Percentiles rank a stretch among this genome's conserved stretches.
These are phyloP conservation scores for Capsella bursapastoris DNA, from an alignment of 345 rosid species.

Conservation along the genomic window DNA sequence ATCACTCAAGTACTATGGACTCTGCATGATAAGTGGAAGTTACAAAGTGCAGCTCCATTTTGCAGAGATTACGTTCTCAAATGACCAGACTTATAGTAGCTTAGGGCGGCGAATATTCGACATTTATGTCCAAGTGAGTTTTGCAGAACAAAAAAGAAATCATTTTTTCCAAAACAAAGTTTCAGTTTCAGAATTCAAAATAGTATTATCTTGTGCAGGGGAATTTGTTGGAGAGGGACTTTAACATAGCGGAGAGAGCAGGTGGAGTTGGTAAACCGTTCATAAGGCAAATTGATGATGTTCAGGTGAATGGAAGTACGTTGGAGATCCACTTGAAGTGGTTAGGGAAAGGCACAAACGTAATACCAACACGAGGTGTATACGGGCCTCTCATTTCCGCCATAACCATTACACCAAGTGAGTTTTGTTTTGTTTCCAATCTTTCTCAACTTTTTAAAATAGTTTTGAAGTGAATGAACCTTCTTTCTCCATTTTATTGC, in stretches of 20 bases:
- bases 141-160: not conserved
- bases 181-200: not conserved
- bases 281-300: slow-evolving; percentile 37
- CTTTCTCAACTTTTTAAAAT: not conserved
- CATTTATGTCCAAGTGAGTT: slow-evolving; percentile 75
- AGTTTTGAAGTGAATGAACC: not conserved
- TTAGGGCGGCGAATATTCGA: slow-evolving; percentile 76
- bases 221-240: slow-evolving; percentile 52
- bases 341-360: slow-evolving; percentile 81
- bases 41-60: slow-evolving; percentile 79
- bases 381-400: slow-evolving; percentile 95
- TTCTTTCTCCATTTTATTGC: slow-evolving; percentile 14
- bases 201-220: slow-evolving; percentile 53
- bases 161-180: not conserved
- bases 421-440: slow-evolving; percentile 30
- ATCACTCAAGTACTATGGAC: slow-evolving; percentile 83
- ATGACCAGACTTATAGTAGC: slow-evolving; percentile 60
- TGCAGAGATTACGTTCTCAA: slow-evolving; percentile 80
- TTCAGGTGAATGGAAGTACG: slow-evolving; percentile 63
- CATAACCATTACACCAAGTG: slow-evolving; percentile 74
- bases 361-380: slow-evolving; percentile 66
- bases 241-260: slow-evolving; percentile 71
- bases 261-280: slow-evolving; percentile 67
- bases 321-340: slow-evolving; percentile 77
- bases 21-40: slow-evolving; percentile 62